Percentiles rank a stretch among this genome's conserved stretches.
These are phyloP conservation scores for Leccinum insolens DNA, from an alignment of 1,284 basidiomycete species.

Conservation along the genomic window DNA sequence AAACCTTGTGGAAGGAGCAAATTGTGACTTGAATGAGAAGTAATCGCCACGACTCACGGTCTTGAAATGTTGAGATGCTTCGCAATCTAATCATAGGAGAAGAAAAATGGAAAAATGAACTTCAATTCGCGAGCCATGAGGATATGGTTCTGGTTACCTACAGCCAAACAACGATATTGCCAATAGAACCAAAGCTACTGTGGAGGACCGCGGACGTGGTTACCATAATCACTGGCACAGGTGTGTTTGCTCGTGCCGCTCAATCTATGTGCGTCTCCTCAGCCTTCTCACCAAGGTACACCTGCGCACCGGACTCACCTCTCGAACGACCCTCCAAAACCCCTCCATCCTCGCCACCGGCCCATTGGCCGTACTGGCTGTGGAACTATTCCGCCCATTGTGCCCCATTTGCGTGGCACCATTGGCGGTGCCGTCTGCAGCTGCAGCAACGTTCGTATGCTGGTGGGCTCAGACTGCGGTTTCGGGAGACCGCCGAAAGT, in stretches of 20 bases:
- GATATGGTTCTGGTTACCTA: no score
- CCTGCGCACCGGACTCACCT: constrained; percentile 46
- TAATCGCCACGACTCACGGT: no score
- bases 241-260: constrained; percentile 54
- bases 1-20: no score
- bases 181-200: no score
- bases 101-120: no score
- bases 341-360: constrained; percentile 57
- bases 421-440: constrained; percentile 80
- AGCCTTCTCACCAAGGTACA: not conserved
- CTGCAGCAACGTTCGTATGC: constrained; percentile 59
- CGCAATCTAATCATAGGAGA: no score
- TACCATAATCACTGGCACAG: no score
- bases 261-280: constrained; percentile 50
- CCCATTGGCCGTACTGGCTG: constrained; percentile 3
- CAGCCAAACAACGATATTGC: no score
- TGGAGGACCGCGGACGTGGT: no score
- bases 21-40: no score
- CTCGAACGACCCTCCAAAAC: constrained; percentile 78
- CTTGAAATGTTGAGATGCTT: no score
- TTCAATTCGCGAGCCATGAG: no score
- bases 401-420: constrained; percentile 28
- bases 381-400: constrained; percentile 11
- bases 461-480: constrained; percentile 29
- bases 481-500: constrained; percentile 35